Base-by-base conservation (phyloP, 805 yeast genomes). In the Ogataea siamensis region DNA sequence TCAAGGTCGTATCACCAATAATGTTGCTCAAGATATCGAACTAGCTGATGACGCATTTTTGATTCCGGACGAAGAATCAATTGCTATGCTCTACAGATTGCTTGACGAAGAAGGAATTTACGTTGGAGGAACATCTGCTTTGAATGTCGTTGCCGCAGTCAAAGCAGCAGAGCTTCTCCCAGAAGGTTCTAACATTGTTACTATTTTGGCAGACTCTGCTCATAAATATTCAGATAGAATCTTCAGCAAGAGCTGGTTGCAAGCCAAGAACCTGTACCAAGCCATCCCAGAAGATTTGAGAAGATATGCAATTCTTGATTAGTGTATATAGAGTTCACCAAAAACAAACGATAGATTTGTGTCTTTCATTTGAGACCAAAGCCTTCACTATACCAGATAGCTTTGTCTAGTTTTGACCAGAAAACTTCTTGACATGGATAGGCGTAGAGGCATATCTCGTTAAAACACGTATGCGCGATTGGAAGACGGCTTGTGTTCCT, bases 391-490 rank as follows among this genome's bases (percentile, higher is more conserved):
- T 83, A 94, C 30, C 71, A 64, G 13, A 91, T 73, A 0, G 97
- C 96, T 46, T 70, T 54, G n/a, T 64, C 55, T 41, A 91, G 59
- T 59, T 86, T 89, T 1, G 54, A 37, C 29, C 63, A 58, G 37
- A 93, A 63, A 45, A 74, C 76, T n/a, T 71, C 75, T 42, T 67
- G 65, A 5, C 74, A 55, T 10, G 62, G 49, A 58, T 91, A 91
- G 24, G 78, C 78, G 59, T 78, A 83, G 5, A 93, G 49, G 39
- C 91, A 83, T 16, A 91, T 57, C 64, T 91, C 96, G 56, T 91
- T 93, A 66, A 93, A 91, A 52, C 99, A 91, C 0, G 98, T 93
- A 56, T 91, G 98, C 0, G 97, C 87, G 11, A 83, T 66, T 0
- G 98, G 98, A 12, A 89, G 62, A 32, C 82, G 66, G 21, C 66